Percentiles rank a stretch among this genome's conserved stretches.
Evolutionary conservation across 2,329 filamentous ascomycete species (phyloP).

Genomic region (Aspergillus sp.): DNA sequence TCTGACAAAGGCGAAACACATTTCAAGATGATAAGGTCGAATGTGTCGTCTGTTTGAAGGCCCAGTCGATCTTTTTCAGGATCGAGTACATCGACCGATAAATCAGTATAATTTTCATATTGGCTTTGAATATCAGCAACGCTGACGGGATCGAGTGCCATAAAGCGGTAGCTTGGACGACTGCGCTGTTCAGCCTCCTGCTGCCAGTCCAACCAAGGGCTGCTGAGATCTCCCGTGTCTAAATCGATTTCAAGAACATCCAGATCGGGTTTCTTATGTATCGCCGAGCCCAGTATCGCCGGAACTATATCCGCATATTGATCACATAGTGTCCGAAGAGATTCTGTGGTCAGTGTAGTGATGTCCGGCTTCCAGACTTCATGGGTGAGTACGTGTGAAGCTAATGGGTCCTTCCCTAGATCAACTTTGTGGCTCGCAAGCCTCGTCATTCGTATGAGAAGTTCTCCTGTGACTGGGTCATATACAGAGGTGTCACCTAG

Average conservation of each 20-base stretch:
- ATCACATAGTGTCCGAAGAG: not conserved
- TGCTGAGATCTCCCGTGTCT: not conserved
- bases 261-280: conserved; percentile 1
- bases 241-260: conserved; percentile 6
- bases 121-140: not conserved
- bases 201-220: conserved; percentile 3
- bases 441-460: conserved; percentile 5
- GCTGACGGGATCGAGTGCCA: not conserved
- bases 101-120: not conserved
- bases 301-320: not conserved
- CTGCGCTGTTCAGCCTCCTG: not conserved
- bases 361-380: conserved; percentile 8
- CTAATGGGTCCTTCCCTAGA: not conserved
- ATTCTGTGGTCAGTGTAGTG: not conserved
- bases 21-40: conserved; percentile 8
- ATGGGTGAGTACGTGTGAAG: conserved; percentile 2
- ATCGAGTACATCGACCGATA: conserved; percentile 1
- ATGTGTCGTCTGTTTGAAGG: not conserved
- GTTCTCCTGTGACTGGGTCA: conserved; percentile 2
- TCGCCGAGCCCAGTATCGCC: not conserved
- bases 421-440: conserved; percentile 4
- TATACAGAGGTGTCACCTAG: conserved; percentile 3
- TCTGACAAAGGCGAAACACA: not conserved
- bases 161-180: conserved; percentile 1
- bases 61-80: not conserved